Evolutionary conservation across 2,329 filamentous ascomycete genomes (phyloP).

Genomic region (Pseudocercospora fuligena): DNA sequence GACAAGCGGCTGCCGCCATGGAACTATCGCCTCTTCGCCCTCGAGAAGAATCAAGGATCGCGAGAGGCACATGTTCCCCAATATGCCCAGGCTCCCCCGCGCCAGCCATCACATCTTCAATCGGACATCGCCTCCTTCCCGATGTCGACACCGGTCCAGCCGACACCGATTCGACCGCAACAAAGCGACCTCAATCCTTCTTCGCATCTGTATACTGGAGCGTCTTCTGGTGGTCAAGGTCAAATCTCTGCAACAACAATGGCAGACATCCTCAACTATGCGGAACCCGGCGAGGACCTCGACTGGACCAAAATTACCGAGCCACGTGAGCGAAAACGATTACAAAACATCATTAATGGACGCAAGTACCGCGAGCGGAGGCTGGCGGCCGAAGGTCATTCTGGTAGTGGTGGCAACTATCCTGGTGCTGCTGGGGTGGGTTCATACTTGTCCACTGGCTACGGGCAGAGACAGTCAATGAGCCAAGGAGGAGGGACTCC

Average conservation of each 20-base stretch:
- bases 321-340: slow-evolving; percentile 43
- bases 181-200: slow-evolving; percentile 35
- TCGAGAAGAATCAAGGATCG: slow-evolving; percentile 47
- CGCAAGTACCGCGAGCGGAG: slow-evolving; percentile 45
- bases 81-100: slow-evolving; percentile 28
- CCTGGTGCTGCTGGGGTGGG: slow-evolving; percentile 40
- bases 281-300: slow-evolving; percentile 46
- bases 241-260: slow-evolving; percentile 41
- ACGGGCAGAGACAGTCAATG: slow-evolving; percentile 25
- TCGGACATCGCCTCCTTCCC: slow-evolving; percentile 40
- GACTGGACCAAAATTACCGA: slow-evolving; percentile 47
- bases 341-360: slow-evolving; percentile 48
- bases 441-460: slow-evolving; percentile 37
- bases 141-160: slow-evolving; percentile 26
- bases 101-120: slow-evolving; percentile 36
- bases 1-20: slow-evolving; percentile 81
- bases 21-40: slow-evolving; percentile 70
- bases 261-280: slow-evolving; percentile 44
- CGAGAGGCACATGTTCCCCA: slow-evolving; percentile 34
- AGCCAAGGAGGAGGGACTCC: slow-evolving; percentile 2
- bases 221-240: slow-evolving; percentile 39
- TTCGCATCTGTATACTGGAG: slow-evolving; percentile 42
- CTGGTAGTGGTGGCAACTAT: slow-evolving; percentile 42
- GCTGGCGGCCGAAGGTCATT: slow-evolving; percentile 42
- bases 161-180: slow-evolving; percentile 19